A percentile compares a stretch with the other conserved stretches of the same genome.
Evolutionary conservation across 169 alveolate genomes (phyloP).

Genomic region (Plasmodium yoelii): DNA sequence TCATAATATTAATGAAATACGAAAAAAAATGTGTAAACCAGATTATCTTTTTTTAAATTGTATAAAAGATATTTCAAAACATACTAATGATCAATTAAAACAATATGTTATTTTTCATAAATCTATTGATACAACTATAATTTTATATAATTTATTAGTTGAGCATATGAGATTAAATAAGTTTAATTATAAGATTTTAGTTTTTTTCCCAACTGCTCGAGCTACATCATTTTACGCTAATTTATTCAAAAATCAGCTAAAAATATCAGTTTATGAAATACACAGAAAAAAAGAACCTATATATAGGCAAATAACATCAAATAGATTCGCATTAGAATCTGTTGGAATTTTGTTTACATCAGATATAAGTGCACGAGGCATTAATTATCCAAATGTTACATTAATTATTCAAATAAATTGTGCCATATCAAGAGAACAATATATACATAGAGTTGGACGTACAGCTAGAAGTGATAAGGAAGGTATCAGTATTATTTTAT

Average conservation of each 20-base stretch:
- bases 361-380: constrained; percentile 97
- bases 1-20: constrained; percentile 47
- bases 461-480: constrained; percentile 96
- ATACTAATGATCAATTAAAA: constrained; percentile 74
- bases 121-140: constrained; percentile 77
- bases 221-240: constrained; percentile 79
- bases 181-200: constrained; percentile 76
- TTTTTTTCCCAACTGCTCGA: constrained; percentile 82
- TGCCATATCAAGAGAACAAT: constrained; percentile 95
- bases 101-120: constrained; percentile 77
- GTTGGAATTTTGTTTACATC: constrained; percentile 90
- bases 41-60: constrained; percentile 71
- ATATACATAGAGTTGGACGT: constrained; percentile 98
- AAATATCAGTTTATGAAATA: constrained; percentile 78
- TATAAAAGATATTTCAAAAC: constrained; percentile 51
- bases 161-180: constrained; percentile 78
- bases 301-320: constrained; percentile 75
- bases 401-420: constrained; percentile 96
- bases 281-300: constrained; percentile 78
- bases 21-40: constrained; percentile 68
- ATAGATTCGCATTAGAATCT: constrained; percentile 73
- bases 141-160: constrained; percentile 72
- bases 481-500: constrained; percentile 88
- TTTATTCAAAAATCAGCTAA: constrained; percentile 78
- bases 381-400: constrained; percentile 97